A percentile compares a stretch with the other conserved stretches of the same genome.
Conservation (phyloP, 148 eudicot species). For the Spergularia marina region DNA sequence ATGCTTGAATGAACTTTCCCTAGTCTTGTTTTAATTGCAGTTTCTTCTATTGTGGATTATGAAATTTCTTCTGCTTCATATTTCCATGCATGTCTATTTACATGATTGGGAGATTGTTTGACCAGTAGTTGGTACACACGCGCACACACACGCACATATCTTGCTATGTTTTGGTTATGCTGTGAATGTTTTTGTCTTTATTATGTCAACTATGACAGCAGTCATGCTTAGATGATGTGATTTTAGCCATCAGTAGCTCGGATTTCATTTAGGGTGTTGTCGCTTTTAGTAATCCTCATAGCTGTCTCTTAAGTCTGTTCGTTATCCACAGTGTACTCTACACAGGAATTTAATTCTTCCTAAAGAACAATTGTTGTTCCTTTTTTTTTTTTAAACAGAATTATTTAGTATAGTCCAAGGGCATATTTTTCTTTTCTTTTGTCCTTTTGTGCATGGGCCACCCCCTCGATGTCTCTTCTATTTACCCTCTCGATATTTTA, state of each 20-base stretch:
- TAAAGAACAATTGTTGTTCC: too few relatives aligned
- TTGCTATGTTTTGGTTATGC: neutral
- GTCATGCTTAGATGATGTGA: neutral
- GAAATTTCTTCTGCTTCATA: neutral
- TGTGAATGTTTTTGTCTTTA: neutral
- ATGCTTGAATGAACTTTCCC: neutral
- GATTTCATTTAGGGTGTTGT: neutral
- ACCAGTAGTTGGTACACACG: neutral
- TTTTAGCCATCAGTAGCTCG: neutral
- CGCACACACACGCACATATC: neutral
- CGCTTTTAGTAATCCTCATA: neutral
- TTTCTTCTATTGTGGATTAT: neutral
- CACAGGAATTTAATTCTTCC: too few relatives aligned
- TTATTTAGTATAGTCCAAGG: too few relatives aligned
- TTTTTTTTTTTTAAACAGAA: too few relatives aligned
- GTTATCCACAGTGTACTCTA: neutral
- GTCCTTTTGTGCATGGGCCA: too few relatives aligned
- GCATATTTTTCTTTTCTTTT: too few relatives aligned
- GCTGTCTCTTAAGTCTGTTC: neutral
- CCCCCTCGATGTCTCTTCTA: too few relatives aligned
- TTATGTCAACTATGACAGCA: neutral
- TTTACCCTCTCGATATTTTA: too few relatives aligned
- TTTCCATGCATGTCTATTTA: neutral
- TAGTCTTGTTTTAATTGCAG: neutral
- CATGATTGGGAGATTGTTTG: neutral